Percentiles rank a stretch among this genome's conserved stretches.
phyloP scores from a whole-genome alignment of 2,329 filamentous ascomycete species.

The Claviceps sp. region DNA sequence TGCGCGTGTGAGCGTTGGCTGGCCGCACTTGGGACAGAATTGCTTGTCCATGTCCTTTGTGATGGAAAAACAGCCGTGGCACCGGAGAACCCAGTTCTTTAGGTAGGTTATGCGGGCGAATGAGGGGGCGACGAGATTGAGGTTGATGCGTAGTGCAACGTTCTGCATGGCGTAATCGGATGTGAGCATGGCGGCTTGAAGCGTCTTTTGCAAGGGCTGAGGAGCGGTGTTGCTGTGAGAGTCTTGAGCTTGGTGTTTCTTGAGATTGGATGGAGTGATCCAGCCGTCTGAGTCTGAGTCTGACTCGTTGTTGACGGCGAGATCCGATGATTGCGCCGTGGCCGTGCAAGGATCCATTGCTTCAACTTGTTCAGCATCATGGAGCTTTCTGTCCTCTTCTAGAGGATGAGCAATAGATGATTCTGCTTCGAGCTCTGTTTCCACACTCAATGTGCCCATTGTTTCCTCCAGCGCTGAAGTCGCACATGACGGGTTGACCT shows the following conservation, averaged over 20 bases:
- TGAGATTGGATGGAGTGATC: slow-evolving; percentile 91
- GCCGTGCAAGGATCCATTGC: slow-evolving; percentile 8
- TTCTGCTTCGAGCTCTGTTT: slow-evolving; percentile 1
- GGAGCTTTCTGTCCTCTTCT: slow-evolving; percentile 1
- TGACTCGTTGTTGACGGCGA: slow-evolving; percentile 26
- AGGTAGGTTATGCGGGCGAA: slow-evolving; percentile 72
- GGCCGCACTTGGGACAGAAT: slow-evolving; percentile 86
- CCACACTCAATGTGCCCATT: slow-evolving; percentile 14
- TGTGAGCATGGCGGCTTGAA: slow-evolving; percentile 85
- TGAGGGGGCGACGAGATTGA: slow-evolving; percentile 70
- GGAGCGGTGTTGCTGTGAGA: slow-evolving; percentile 30
- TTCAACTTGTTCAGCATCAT: background rate
- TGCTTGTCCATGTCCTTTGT: slow-evolving; percentile 77
- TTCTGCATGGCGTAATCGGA: slow-evolving; percentile 98
- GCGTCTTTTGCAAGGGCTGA: slow-evolving; percentile 43
- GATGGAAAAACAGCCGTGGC: slow-evolving; percentile 83
- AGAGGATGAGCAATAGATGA: background rate
- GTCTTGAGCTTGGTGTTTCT: slow-evolving; percentile 66
- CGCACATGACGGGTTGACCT: slow-evolving; percentile 13
- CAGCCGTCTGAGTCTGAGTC: slow-evolving; percentile 52
- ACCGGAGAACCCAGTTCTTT: slow-evolving; percentile 81
- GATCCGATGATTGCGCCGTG: background rate
- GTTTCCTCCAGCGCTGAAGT: slow-evolving; percentile 6
- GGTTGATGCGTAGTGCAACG: slow-evolving; percentile 84
- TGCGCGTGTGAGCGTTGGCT: slow-evolving; percentile 71